Evolutionary conservation across 768 basidiomycete genomes (phyloP).

Genomic region (Suillus brevipes): DNA sequence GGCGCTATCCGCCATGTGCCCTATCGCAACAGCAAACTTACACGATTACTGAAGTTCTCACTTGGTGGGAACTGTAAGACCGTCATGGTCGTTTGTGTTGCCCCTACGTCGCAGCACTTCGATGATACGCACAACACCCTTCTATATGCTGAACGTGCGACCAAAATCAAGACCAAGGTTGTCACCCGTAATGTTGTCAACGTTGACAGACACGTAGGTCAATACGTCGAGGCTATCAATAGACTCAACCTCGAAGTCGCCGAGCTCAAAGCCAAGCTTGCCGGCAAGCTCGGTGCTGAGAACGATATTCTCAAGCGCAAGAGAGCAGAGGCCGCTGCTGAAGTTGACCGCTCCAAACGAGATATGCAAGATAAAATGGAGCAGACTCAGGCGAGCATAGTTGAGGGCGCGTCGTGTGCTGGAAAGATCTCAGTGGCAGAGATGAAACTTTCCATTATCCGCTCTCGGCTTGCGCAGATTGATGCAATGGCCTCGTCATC

Average conservation of each 20-base stretch:
- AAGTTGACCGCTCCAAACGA: conserved; percentile 70
- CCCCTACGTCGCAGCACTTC: conserved; percentile 92
- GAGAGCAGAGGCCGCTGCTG: conserved; percentile 66
- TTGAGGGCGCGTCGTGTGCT: conserved; percentile 73
- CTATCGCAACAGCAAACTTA: conserved; percentile 98
- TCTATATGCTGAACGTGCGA: conserved; percentile 95
- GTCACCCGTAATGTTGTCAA: conserved; percentile 94
- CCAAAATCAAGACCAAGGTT: conserved; percentile 97
- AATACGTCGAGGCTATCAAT: conserved; percentile 94
- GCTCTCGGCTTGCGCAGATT: conserved; percentile 59
- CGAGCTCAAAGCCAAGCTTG: conserved; percentile 83
- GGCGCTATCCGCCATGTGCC: conserved; percentile 88
- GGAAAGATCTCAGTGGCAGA: conserved; percentile 73
- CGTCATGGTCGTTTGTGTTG: conserved; percentile 98
- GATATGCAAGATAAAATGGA: conserved; percentile 74
- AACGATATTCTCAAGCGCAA: conserved; percentile 64
- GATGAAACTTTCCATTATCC: conserved; percentile 63
- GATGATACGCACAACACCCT: conserved; percentile 99
- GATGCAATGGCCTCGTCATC: conserved; percentile 41
- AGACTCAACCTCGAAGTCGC: conserved; percentile 81
- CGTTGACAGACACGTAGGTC: conserved; percentile 91
- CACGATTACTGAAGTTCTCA: conserved; percentile 95
- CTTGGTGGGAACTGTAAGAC: conserved; percentile 99
- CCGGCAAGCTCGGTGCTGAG: conserved; percentile 66
- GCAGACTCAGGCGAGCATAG: conserved; percentile 67